Evolutionary conservation across 23 red algal genomes (phyloP).

Genomic region (Gracilariopsis chorda): DNA sequence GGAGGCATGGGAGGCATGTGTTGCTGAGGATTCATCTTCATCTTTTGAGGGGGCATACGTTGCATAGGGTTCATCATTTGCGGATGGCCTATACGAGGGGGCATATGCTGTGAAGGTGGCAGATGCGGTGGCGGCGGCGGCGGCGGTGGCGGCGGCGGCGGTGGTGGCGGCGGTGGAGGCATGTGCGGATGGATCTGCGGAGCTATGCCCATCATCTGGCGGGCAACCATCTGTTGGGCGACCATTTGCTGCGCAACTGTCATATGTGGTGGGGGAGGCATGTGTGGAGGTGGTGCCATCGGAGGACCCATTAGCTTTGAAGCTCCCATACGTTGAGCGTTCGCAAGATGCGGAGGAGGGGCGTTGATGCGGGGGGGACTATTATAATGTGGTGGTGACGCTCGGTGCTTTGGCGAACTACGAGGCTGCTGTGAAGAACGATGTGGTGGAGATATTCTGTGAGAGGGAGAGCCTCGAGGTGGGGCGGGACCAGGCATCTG

Average conservation of each 20-base stretch:
- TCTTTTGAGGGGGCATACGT: not conserved
- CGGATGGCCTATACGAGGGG: conserved; percentile 1
- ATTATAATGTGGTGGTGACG: not conserved
- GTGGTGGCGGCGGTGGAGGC: conserved; percentile 3
- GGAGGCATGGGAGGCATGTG: conserved; percentile 20
- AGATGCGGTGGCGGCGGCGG: not conserved
- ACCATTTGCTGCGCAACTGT: conserved; percentile 7
- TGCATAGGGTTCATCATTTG: conserved; percentile 13
- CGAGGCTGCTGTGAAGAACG: not conserved
- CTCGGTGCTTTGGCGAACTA: not conserved
- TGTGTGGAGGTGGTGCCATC: not conserved
- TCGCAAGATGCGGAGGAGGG: not conserved
- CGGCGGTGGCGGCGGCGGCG: conserved; percentile 1
- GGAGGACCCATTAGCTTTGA: conserved; percentile 5
- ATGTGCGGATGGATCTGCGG: conserved; percentile 23
- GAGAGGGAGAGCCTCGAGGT: not conserved
- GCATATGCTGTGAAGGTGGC: not conserved
- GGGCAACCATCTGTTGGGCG: not conserved
- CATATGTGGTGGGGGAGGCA: not conserved
- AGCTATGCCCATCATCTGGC: conserved; percentile 5
- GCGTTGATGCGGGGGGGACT: conserved; percentile 7
- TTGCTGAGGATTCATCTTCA: not conserved
- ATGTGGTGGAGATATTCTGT: conserved; percentile 6
- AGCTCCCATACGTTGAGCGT: not conserved
- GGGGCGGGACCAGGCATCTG: not conserved